phyloP scores from a whole-genome alignment of 495 filamentous ascomycete species.

The Penicillium samsonianum region DNA sequence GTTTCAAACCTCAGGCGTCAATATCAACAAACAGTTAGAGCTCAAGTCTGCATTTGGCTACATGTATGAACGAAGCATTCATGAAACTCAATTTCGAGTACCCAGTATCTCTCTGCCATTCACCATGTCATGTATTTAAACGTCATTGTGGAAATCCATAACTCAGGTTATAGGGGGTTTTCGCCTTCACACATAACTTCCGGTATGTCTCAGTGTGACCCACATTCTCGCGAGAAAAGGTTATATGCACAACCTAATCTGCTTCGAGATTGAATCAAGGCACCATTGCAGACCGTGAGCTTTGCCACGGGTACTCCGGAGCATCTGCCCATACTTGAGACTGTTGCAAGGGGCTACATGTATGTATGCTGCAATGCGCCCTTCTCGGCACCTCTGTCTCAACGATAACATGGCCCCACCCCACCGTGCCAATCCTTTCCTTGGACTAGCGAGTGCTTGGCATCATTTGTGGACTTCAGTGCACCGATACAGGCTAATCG shows the following conservation, averaged over 20 bases:
- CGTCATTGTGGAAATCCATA: neutral
- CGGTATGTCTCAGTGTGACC: neutral
- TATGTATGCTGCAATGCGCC: neutral
- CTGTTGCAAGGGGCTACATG: conserved; percentile 7
- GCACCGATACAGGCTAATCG: neutral
- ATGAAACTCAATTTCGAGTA: too few species aligned
- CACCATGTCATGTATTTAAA: neutral
- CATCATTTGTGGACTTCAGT: neutral
- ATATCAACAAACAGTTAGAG: too few species aligned
- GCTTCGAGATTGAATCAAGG: neutral
- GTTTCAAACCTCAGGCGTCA: too few species aligned
- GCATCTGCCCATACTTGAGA: neutral
- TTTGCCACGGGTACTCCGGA: neutral
- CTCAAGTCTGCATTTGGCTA: too few species aligned
- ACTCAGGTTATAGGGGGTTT: neutral
- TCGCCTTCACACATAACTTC: neutral
- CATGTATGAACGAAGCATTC: too few species aligned
- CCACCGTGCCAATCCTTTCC: neutral
- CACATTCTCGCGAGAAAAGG: too few species aligned
- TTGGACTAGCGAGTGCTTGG: neutral
- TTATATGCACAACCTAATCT: too few species aligned
- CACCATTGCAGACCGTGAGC: neutral
- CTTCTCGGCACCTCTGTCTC: neutral
- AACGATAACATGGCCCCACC: neutral
- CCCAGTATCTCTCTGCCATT: neutral